Evolutionary conservation across 179 eudicot genomes (phyloP), one percentile per base, ranked within the genome.

Genomic region (Corrigiola litoralis): DNA sequence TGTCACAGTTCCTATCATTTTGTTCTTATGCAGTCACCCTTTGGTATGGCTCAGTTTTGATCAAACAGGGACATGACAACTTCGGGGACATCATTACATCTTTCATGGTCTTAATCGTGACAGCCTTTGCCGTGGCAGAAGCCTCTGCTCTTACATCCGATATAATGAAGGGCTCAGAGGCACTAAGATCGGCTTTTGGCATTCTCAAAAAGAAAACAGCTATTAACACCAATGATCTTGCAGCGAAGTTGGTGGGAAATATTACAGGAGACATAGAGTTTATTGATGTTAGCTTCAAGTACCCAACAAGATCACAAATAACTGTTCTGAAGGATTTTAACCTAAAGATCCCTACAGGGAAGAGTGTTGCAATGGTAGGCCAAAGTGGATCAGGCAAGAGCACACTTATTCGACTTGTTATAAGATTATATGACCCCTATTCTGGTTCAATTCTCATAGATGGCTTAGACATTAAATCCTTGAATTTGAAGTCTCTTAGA

Each of bases 331-430:
- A 78, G 73, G 89, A 82, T 75, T 81, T 95, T 32, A 72, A 82
- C 61, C 76, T 95, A 4, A 79, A 61, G 58, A 86, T 95, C 14
- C 75, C 65, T 23, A 80, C 90, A 10, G 97, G 99, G 31, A 73
- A 82, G 59, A 88, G 88, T 75, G 88, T 95, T 90, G 99, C 99
- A 14, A 74, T 95, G 17, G 99, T 88, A 9, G 99, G 99, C 36
- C 91, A 85, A 61, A 95, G 99, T 68, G 97, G 99, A 4, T 95
- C 99, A 0, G 99, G 99, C 21, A 94, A 94, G 75, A 90, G 97
- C 75, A 90, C 99, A 4, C 87, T 94, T 13, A 72, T 94, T 27
- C 49, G 96, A 72, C 89, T 91, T 23, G 80, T 95, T 47, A 86
- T 95, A 37, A 73, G 99, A 16, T 95, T 88, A 58, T 95, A 95